These are phyloP conservation scores for Adenanthera pavonina DNA, from an alignment of 306 rosid species.

Conservation along the genomic window DNA sequence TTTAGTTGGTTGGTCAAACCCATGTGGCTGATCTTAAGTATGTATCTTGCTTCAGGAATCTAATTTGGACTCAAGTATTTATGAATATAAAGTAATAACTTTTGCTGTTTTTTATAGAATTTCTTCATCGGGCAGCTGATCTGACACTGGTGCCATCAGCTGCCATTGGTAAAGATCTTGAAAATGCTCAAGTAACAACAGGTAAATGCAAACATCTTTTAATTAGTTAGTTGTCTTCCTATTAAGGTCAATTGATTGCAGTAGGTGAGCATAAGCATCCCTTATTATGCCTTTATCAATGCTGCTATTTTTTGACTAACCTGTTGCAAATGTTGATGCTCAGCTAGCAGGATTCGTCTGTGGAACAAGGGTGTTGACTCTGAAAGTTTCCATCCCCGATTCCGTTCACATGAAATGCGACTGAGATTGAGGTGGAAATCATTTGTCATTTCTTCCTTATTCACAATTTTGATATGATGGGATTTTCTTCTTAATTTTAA, in stretches of 20 bases:
- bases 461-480: slow-evolving; percentile 11
- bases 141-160: slow-evolving; percentile 95
- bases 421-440: slow-evolving; percentile 66
- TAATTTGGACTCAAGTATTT: slow-evolving; percentile 19
- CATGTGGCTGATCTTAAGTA: slow-evolving; percentile 97
- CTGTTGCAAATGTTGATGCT: slow-evolving; percentile 41
- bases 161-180: slow-evolving; percentile 86
- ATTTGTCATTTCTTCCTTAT: slow-evolving; percentile 16
- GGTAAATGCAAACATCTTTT: slow-evolving; percentile 55
- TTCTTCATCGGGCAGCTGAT: slow-evolving; percentile 96
- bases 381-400: slow-evolving; percentile 85
- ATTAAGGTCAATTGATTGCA: slow-evolving; percentile 4
- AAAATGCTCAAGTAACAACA: slow-evolving; percentile 76
- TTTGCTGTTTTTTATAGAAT: slow-evolving; percentile 60
- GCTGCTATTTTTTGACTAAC: slow-evolving; percentile 14
- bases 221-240: slow-evolving; percentile 1
- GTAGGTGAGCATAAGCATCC: slow-evolving; percentile 4
- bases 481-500: slow-evolving; percentile 38
- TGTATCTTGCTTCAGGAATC: slow-evolving; percentile 37
- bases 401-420: slow-evolving; percentile 83
- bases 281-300: neutral
- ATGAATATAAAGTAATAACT: slow-evolving; percentile 21
- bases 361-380: slow-evolving; percentile 99
- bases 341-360: slow-evolving; percentile 93
- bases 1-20: slow-evolving; percentile 99